Conservation (phyloP, 805 yeast genomes). For the Yarrowia hollandica region DNA sequence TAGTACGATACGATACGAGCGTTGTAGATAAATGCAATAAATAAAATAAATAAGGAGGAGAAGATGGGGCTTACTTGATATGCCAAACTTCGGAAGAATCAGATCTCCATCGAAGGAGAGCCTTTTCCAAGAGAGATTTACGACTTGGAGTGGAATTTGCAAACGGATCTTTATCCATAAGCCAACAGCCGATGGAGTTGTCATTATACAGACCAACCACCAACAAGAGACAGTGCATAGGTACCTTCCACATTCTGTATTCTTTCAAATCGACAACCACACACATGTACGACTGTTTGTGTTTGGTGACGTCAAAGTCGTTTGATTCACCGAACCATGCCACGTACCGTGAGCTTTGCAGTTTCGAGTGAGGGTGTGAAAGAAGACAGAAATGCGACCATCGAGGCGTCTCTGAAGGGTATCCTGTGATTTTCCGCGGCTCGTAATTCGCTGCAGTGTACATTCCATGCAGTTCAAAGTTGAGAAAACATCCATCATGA, state of each 20-base stretch:
- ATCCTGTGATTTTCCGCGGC: background rate
- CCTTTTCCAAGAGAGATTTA: background rate
- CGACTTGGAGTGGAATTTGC: background rate
- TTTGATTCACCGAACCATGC: background rate
- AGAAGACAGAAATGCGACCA: background rate
- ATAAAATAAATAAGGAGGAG: too few species aligned
- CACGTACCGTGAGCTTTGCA: background rate
- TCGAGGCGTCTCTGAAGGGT: background rate
- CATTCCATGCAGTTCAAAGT: background rate
- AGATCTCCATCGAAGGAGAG: background rate
- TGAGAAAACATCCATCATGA: background rate
- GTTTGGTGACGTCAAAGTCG: background rate
- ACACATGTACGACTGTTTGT: background rate
- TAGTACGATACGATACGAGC: too few species aligned
- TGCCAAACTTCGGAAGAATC: background rate
- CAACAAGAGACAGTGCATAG: background rate
- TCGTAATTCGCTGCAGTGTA: background rate
- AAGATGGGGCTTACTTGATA: background rate
- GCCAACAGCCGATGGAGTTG: slow-evolving; percentile 1
- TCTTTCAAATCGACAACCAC: background rate
- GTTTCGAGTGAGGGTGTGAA: background rate
- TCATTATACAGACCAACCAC: background rate
- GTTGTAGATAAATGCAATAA: background rate
- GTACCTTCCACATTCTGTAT: background rate
- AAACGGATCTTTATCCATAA: background rate